Evolutionary conservation across 306 rosid genomes (phyloP).

Genomic region (Dryas octopetala): DNA sequence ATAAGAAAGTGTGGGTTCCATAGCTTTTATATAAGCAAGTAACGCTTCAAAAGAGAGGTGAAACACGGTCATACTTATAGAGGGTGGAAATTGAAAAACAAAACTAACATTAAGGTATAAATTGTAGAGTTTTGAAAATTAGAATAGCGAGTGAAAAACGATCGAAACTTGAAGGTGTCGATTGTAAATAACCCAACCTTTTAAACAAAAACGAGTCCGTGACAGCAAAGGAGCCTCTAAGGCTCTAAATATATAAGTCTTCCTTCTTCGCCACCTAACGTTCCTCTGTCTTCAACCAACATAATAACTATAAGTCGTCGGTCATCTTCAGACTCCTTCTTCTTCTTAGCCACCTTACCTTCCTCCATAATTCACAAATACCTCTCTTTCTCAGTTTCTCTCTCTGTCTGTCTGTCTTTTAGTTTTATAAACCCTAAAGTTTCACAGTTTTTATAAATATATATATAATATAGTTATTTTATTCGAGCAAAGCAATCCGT

Average conservation of each 20-base stretch:
- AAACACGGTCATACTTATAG: too few relatives aligned
- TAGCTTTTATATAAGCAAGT: too few relatives aligned
- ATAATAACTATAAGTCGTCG: background rate
- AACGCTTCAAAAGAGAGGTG: too few relatives aligned
- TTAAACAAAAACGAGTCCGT: too few relatives aligned
- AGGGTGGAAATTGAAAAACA: too few relatives aligned
- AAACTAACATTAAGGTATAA: too few relatives aligned
- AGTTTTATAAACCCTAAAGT: background rate
- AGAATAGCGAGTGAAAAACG: too few relatives aligned
- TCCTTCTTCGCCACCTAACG: background rate
- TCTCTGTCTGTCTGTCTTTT: background rate
- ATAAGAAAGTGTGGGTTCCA: too few relatives aligned
- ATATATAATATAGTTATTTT: background rate
- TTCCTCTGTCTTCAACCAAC: background rate
- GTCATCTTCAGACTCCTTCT: background rate
- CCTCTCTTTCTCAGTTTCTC: background rate
- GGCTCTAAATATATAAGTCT: background rate
- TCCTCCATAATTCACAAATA: background rate
- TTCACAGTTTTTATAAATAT: background rate
- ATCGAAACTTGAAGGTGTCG: too few relatives aligned
- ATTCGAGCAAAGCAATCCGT: conserved; percentile 25
- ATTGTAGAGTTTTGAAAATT: too few relatives aligned
- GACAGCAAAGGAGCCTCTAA: too few relatives aligned
- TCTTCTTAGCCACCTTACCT: background rate
- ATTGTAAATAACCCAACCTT: too few relatives aligned